Conservation (phyloP, 345 rosid genomes). For the Brassica carinata region DNA sequence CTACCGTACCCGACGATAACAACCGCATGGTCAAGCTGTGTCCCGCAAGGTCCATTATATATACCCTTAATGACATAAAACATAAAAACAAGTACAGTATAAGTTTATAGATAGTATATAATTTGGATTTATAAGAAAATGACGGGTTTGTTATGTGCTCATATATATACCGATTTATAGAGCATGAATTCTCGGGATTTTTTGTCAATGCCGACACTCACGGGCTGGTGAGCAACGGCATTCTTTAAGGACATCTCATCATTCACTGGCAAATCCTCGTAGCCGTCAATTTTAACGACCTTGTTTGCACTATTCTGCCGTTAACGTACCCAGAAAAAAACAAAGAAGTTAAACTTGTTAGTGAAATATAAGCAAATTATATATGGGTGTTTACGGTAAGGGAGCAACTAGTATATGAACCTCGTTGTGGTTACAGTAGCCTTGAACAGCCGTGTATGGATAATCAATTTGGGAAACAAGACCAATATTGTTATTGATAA, state of each 20-base stretch:
- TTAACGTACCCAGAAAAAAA: not conserved
- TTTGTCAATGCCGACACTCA: conserved; percentile 34
- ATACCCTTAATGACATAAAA: conserved; percentile 53
- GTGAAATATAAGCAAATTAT: not conserved
- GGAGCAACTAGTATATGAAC: conserved; percentile 30
- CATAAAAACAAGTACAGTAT: not conserved
- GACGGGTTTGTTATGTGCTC: too few species aligned
- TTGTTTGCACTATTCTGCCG: conserved; percentile 1
- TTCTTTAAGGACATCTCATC: conserved; percentile 14
- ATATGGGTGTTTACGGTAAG: not conserved
- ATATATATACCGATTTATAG: conserved; percentile 31
- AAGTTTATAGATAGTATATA: too few species aligned
- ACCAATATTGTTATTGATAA: conserved; percentile 40
- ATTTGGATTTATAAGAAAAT: not conserved
- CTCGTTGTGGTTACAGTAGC: conserved; percentile 44
- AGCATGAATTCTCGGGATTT: conserved; percentile 25
- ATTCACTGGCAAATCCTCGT: conserved; percentile 24
- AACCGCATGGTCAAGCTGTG: conserved; percentile 77
- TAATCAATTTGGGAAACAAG: conserved; percentile 16
- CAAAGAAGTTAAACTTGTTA: not conserved
- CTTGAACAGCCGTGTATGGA: conserved; percentile 28
- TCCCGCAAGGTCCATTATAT: conserved; percentile 68
- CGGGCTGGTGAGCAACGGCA: conserved; percentile 39
- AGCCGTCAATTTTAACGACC: conserved; percentile 13
- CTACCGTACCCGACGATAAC: conserved; percentile 79